Conservation (phyloP, 139 green algal genomes). For the Chlorella sp. region DNA sequence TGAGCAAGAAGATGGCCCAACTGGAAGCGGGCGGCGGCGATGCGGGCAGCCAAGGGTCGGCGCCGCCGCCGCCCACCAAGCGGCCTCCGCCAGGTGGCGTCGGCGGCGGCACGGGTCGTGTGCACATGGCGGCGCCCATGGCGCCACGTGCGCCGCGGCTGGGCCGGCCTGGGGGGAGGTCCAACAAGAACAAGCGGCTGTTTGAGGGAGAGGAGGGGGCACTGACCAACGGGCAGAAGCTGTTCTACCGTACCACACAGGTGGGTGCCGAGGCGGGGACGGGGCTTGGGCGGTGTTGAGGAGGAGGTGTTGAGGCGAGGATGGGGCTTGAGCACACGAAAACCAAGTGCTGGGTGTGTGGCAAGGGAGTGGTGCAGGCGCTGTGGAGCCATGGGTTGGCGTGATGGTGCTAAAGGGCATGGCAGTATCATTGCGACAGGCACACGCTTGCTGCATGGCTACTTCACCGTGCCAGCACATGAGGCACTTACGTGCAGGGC, state of each 20-base stretch:
- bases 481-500: slow-evolving; percentile 37
- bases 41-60: background rate
- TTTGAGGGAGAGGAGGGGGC: slow-evolving; percentile 67
- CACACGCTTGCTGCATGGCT: too few relatives aligned
- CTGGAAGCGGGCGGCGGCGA: background rate
- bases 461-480: too few relatives aligned
- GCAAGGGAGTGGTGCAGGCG: too few relatives aligned
- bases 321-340: background rate
- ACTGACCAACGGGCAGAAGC: slow-evolving; percentile 51
- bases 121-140: slow-evolving; percentile 47
- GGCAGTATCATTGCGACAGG: too few relatives aligned
- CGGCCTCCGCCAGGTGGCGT: background rate
- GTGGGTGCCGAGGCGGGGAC: background rate
- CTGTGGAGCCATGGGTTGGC: too few relatives aligned
- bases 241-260: slow-evolving; percentile 46
- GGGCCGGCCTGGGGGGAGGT: slow-evolving; percentile 51
- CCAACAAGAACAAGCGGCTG: slow-evolving; percentile 79
- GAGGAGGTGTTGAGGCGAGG: background rate
- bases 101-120: slow-evolving; percentile 9
- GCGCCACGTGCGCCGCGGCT: background rate
- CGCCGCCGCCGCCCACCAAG: background rate
- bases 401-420: too few relatives aligned
- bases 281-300: background rate
- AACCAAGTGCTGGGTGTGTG: too few relatives aligned
- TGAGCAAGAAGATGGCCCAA: background rate